Evolutionary conservation across 1,139 yeast genomes (phyloP).

Genomic region (Zhuliangozyma parablackwelliae): DNA sequence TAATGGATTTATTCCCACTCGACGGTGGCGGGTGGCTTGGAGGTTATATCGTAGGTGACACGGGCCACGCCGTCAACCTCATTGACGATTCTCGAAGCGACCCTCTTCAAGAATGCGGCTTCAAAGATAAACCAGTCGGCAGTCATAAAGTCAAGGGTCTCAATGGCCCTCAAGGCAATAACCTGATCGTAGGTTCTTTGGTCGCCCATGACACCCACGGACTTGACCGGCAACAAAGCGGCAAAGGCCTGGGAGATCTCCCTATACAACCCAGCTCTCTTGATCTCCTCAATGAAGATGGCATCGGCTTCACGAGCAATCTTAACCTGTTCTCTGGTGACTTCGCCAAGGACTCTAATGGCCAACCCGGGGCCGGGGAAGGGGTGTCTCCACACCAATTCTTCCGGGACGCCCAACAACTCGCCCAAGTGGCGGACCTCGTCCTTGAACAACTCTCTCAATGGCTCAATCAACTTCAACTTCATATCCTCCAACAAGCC

Average conservation of each 20-base stretch:
- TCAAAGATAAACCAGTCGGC: conserved; percentile 98
- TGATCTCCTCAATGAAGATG: conserved; percentile 94
- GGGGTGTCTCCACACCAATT: conserved; percentile 99
- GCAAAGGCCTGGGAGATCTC: conserved; percentile 98
- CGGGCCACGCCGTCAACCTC: conserved; percentile 99
- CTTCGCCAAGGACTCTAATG: conserved; percentile 95
- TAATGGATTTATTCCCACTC: conserved; percentile 78
- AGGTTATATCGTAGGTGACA: conserved; percentile 96
- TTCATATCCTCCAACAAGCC: conserved; percentile 97
- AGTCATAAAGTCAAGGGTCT: conserved; percentile 97
- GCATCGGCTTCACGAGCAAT: conserved; percentile 97
- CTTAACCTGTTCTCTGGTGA: conserved; percentile 84
- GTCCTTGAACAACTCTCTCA: conserved; percentile 96
- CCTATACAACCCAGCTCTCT: conserved; percentile 85
- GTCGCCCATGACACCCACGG: conserved; percentile 99
- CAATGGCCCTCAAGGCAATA: conserved; percentile 96
- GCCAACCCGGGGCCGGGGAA: conserved; percentile 99
- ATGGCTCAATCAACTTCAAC: conserved; percentile 94
- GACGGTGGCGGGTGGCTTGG: conserved; percentile 99
- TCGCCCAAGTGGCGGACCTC: conserved; percentile 97
- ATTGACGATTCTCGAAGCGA: conserved; percentile 93
- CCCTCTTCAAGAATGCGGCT: conserved; percentile 85
- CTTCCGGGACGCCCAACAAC: conserved; percentile 91
- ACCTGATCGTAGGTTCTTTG: conserved; percentile 99
- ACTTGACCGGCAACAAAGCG: conserved; percentile 90